phyloP scores from a whole-genome alignment of 768 basidiomycete species.

The Fibroporia radiculosa region DNA sequence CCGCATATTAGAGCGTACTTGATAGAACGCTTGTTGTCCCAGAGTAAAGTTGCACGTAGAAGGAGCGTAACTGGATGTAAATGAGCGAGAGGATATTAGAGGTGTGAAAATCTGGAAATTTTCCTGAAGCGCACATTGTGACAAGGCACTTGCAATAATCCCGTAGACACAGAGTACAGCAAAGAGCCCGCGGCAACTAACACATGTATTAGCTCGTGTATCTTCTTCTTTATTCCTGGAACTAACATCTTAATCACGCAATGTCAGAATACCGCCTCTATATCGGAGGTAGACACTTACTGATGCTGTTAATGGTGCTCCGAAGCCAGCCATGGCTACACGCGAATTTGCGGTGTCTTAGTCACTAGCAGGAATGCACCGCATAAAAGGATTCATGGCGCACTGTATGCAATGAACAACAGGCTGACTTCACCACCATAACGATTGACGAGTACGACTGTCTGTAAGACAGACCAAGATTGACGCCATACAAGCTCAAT shows the following conservation, averaged over 20 bases:
- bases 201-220: background rate
- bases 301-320: too few relatives aligned
- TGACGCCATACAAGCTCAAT: conserved; percentile 2
- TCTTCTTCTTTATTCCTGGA: too few relatives aligned
- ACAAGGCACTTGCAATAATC: background rate
- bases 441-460: background rate
- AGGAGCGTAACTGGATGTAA: background rate
- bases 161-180: background rate
- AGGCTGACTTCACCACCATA: conserved; percentile 2
- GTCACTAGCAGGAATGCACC: too few relatives aligned
- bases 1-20: background rate
- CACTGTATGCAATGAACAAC: conserved; percentile 2
- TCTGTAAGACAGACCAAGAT: background rate
- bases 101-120: background rate
- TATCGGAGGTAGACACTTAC: background rate
- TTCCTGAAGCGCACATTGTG: conserved; percentile 1
- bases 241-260: background rate
- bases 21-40: conserved; percentile 1
- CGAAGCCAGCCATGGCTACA: too few relatives aligned
- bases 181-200: background rate
- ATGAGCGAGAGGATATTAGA: background rate
- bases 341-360: too few relatives aligned
- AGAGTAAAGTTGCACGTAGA: background rate
- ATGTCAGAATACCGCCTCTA: background rate
- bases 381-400: too few relatives aligned